phyloP scores from a whole-genome alignment of 176 grass and related monocot genomes.

The Secale cereale region DNA sequence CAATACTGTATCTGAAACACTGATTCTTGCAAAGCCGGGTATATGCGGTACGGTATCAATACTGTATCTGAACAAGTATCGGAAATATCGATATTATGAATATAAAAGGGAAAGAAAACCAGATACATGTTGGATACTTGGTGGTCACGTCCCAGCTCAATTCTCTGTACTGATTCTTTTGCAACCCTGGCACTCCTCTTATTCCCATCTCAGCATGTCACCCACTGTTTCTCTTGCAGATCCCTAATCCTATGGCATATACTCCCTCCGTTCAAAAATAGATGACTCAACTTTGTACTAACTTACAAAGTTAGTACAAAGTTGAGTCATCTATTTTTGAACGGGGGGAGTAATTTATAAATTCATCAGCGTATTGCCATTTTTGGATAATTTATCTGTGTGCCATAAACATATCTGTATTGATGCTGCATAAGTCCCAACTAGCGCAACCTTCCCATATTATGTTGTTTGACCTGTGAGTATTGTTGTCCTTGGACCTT shows the following conservation, averaged over 20 bases:
- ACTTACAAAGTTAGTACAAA: no score
- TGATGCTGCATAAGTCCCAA: not conserved
- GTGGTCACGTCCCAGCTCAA: not conserved
- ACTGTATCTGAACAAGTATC: not conserved
- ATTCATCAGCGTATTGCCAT: not conserved
- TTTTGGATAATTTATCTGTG: not conserved
- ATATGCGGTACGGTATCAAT: not conserved
- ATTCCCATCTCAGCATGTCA: not conserved
- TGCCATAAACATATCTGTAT: not conserved
- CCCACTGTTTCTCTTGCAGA: not conserved
- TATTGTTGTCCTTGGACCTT: not conserved
- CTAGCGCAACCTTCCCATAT: not conserved
- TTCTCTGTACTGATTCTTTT: not conserved
- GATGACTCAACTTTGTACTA: no score
- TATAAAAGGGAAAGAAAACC: not conserved
- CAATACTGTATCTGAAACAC: not conserved
- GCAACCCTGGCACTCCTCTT: not conserved
- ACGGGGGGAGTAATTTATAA: no score
- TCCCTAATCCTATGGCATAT: not conserved
- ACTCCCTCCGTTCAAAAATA: no score
- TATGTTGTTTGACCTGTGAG: not conserved
- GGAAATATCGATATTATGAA: not conserved
- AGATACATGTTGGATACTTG: not conserved
- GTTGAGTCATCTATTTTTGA: no score
- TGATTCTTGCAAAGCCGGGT: not conserved